phyloP scores from a whole-genome alignment of 2,329 filamentous ascomycete species.

The Graphilbum ipis-grandicollis region DNA sequence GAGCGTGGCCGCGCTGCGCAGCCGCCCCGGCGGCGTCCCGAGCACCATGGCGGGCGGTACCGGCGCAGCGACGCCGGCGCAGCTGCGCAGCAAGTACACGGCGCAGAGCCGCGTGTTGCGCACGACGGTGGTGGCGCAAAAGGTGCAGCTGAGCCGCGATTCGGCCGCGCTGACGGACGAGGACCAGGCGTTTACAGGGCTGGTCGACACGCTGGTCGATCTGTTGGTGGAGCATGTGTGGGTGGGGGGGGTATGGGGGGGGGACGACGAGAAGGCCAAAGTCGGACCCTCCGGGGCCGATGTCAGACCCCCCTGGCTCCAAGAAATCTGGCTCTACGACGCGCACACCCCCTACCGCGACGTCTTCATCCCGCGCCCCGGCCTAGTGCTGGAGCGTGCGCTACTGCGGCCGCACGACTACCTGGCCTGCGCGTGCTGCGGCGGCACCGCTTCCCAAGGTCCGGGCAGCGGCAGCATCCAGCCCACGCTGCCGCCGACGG shows the following conservation, averaged over 20 bases:
- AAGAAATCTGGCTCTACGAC: slow-evolving; percentile 65
- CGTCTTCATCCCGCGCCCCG: slow-evolving; percentile 59
- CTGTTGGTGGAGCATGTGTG: slow-evolving; percentile 22
- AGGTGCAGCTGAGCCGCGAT: slow-evolving; percentile 63
- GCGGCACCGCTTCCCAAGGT: background rate
- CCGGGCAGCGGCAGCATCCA: slow-evolving; percentile 28
- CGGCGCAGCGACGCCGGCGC: slow-evolving; percentile 1
- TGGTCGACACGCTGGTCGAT: slow-evolving; percentile 40
- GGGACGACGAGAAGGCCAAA: slow-evolving; percentile 4
- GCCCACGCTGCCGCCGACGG: slow-evolving; percentile 48
- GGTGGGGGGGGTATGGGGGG: slow-evolving; percentile 17
- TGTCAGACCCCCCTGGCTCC: slow-evolving; percentile 30
- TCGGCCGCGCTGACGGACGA: slow-evolving; percentile 51
- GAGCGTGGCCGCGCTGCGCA: slow-evolving; percentile 12
- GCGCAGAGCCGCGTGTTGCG: slow-evolving; percentile 52
- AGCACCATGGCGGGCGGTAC: background rate
- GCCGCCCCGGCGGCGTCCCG: too few relatives aligned
- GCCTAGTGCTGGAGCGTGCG: slow-evolving; percentile 52
- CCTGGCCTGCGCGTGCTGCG: slow-evolving; percentile 54
- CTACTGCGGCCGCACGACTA: slow-evolving; percentile 61
- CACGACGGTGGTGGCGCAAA: slow-evolving; percentile 66
- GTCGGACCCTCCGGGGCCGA: background rate
- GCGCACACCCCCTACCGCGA: slow-evolving; percentile 50
- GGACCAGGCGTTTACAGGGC: slow-evolving; percentile 51
- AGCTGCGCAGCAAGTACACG: slow-evolving; percentile 58